Evolutionary conservation across 768 basidiomycete species (phyloP), one percentile per base, ranked within the genome.

Genomic region (Lentinula sp.): DNA sequence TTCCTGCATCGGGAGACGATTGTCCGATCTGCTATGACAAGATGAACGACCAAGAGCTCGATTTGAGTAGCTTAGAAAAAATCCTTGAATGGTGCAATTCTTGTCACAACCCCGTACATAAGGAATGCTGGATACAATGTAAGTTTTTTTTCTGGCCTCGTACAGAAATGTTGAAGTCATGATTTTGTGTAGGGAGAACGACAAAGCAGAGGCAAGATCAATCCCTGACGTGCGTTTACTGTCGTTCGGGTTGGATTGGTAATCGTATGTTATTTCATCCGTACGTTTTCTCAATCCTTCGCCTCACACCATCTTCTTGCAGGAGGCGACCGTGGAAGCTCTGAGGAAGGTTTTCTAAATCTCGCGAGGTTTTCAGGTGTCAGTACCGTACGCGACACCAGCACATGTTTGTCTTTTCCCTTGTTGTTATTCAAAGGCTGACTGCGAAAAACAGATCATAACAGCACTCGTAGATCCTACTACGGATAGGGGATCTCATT

Each of bases 11-110:
- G 2, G 59, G 52, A 21, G 59, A 51, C 23, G 59, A 52, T 42
- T 60, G 59, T 51, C 59, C 50, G 31, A 51, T 60, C 28, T 60
- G 50, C 34, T 60, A 60, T n/a, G 59, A 60, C 39, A 51, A 50
- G 37, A 60, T 60, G 59, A 60, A 50, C 48, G 35, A 11, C 1
- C 16, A 23, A 7, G 48, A 31, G 28, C 21, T 39, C 16, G 48
- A 39, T 11, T 23, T 59, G 34, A 50, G 21, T 13, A 32, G 45
- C 5, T 39, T 59, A 8, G 35, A 48, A 8, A 39, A 59, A 21
- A 9, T 50, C 4, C 37, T 59, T 4, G 34, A 48, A 6, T 59
- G 58, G 58, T 59, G 58, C 23, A n/a, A 51, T 16, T 7, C 15
- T 7, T 60, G 59, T 42, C 49, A 52, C 39, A 60, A 60, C 39